phyloP scores from a whole-genome alignment of 2,329 filamentous ascomycete species.

The Trichoderma atroviride region DNA sequence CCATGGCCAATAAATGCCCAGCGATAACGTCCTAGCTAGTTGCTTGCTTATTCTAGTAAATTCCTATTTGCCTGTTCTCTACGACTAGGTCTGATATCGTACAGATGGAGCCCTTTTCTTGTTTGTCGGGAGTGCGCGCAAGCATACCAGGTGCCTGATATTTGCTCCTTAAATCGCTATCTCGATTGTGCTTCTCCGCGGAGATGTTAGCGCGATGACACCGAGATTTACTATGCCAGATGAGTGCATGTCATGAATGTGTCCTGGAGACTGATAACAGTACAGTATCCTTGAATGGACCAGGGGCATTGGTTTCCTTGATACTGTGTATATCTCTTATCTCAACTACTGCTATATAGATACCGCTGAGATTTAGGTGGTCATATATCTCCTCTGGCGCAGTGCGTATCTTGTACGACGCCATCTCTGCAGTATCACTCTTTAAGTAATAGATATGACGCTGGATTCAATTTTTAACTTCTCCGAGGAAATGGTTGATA shows the following conservation, averaged over 20 bases:
- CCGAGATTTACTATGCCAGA: background rate
- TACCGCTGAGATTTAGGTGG: background rate
- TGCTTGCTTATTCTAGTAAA: background rate
- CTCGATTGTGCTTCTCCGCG: slow-evolving; percentile 16
- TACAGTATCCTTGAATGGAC: background rate
- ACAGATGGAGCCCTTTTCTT: background rate
- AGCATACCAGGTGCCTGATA: background rate
- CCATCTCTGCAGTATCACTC: background rate
- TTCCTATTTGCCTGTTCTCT: background rate
- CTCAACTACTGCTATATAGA: background rate
- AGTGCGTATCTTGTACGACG: background rate
- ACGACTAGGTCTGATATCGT: background rate
- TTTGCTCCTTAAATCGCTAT: slow-evolving; percentile 1
- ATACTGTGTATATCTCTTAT: background rate
- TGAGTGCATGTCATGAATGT: background rate
- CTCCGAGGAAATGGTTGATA: background rate
- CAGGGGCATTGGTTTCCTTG: background rate
- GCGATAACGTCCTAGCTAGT: slow-evolving; percentile 9
- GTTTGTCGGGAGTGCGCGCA: background rate
- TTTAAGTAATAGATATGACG: background rate
- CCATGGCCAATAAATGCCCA: background rate
- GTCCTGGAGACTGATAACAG: background rate
- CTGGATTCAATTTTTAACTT: background rate
- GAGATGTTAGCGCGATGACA: background rate
- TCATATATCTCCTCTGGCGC: background rate